Percentiles rank a stretch among this genome's conserved stretches.
phyloP scores from a whole-genome alignment of 2,329 filamentous ascomycete genomes.

The Colletotrichum sp. region DNA sequence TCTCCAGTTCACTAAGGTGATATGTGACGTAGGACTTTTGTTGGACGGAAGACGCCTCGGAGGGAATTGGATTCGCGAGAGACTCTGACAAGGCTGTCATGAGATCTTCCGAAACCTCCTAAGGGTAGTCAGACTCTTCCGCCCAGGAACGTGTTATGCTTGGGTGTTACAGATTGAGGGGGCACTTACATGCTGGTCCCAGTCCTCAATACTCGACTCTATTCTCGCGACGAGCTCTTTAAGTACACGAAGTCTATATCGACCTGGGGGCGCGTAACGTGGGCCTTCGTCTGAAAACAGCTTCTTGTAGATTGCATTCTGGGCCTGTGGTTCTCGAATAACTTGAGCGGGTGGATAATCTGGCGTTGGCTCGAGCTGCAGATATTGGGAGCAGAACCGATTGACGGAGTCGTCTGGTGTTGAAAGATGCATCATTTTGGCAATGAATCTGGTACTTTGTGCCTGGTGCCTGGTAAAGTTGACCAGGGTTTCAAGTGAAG shows the following conservation, averaged over 20 bases:
- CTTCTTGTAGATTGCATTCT: constrained; percentile 67
- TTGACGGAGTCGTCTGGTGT: constrained; percentile 25
- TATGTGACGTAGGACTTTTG: constrained; percentile 80
- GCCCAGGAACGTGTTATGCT: background rate
- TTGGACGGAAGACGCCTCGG: constrained; percentile 70
- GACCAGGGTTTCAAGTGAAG: background rate
- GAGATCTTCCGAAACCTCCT: constrained; percentile 86
- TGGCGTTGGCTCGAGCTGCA: constrained; percentile 73
- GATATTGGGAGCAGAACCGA: constrained; percentile 76
- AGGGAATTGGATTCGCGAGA: constrained; percentile 66
- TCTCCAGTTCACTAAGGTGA: constrained; percentile 43
- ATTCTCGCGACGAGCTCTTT: constrained; percentile 75
- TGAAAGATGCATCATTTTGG: background rate
- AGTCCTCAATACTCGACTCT: constrained; percentile 77
- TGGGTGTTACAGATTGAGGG: background rate
- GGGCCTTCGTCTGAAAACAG: constrained; percentile 68
- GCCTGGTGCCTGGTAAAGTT: background rate
- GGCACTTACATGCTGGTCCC: constrained; percentile 82
- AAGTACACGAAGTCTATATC: constrained; percentile 75
- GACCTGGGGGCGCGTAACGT: constrained; percentile 64
- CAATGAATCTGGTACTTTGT: background rate
- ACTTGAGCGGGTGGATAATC: constrained; percentile 65
- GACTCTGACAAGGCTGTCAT: constrained; percentile 72
- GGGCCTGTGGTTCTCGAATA: constrained; percentile 66
- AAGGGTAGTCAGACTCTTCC: constrained; percentile 15